A percentile compares a stretch with the other conserved stretches of the same genome.
Conservation (phyloP, 805 yeast genomes). For the Yamadazyma sp. region DNA sequence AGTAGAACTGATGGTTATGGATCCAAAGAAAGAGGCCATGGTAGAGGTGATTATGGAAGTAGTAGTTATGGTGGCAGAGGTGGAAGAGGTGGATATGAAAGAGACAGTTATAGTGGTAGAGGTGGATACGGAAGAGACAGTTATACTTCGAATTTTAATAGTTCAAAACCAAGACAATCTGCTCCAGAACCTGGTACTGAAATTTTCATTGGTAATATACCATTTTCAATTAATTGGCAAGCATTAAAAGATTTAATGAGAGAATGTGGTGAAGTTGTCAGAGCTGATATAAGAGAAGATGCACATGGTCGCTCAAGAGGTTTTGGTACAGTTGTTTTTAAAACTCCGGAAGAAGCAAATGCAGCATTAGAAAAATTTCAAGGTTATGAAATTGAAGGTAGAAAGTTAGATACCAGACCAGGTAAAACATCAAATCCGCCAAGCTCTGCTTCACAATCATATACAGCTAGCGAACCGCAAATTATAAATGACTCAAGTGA, state of each 20-base stretch:
- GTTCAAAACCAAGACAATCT: constrained; percentile 1
- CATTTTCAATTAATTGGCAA: constrained; percentile 81
- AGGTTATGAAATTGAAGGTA: constrained; percentile 71
- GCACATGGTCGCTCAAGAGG: constrained; percentile 79
- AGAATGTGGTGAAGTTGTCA: constrained; percentile 68
- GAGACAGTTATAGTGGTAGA: constrained; percentile 5
- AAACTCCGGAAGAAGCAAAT: constrained; percentile 62
- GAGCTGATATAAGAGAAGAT: constrained; percentile 75
- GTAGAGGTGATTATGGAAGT: constrained; percentile 12
- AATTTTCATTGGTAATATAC: constrained; percentile 77
- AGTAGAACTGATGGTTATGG: constrained; percentile 11
- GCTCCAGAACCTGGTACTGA: constrained; percentile 45
- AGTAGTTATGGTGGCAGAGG: constrained; percentile 18
- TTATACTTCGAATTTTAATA: neutral
- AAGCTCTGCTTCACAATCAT: constrained; percentile 1
- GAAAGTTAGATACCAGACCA: constrained; percentile 74
- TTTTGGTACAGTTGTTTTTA: constrained; percentile 76
- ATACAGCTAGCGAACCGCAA: constrained; percentile 10
- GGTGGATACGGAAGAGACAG: constrained; percentile 19
- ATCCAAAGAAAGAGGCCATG: constrained; percentile 19
- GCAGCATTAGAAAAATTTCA: constrained; percentile 68
- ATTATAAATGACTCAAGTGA: constrained; percentile 9
- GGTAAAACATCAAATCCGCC: constrained; percentile 36
- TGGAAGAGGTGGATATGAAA: constrained; percentile 11
- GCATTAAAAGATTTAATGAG: constrained; percentile 82